Base-by-base conservation (phyloP, 495 filamentous ascomycete genomes). In the Penicillium psychrofluorescens region DNA sequence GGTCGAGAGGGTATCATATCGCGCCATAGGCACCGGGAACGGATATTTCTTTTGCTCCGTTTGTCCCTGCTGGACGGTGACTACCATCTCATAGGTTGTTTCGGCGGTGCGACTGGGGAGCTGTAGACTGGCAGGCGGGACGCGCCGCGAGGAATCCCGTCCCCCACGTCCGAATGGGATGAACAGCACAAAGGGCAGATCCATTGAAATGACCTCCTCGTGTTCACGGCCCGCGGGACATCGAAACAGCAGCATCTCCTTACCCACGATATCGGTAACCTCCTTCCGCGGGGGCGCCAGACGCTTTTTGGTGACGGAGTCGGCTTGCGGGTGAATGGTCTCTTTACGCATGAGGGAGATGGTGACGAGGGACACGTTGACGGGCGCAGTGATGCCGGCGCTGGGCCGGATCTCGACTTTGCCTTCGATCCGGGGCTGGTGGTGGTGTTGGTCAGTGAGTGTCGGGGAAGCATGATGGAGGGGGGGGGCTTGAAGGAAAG, bases 1-100 rank as follows among this genome's bases (percentile, higher is more conserved):
- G 29, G 92, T 97, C 15, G 90, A 96, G 28, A 98, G 72, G 4
- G 90, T 98, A 63, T 98, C 92, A 66, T 96, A 98, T 51, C 92
- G 77, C 49, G 82, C 77, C 49, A 98, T 80, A 10, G 92, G 94
- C 1, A 97, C 86, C 1, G 92, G 90, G 49, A 95, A 95, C 7
- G 83, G 66, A 56, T 90, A 92, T 70, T 94, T 95, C 55, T 84
- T 86, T 60, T 96, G 85, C 30, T 90, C 80, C 44, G 80, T 76
- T 37, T 79, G 80, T 7, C 89, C 87, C 61, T 98, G 92, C 59
- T 97, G 91, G 11, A 98, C 88, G 45, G 81, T 92, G 10, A 98
- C 92, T 14, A 97, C 88, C 51, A 98, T 77, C 72, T 97, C 94
- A 59, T 97, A 98, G 59, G 75, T 95, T 35, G 92, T 98, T 65